A percentile compares a stretch with the other conserved stretches of the same genome.
Evolutionary conservation across 192 early-diverging fungal genomes (phyloP).

Genomic region (Neocallimastix lanati): DNA sequence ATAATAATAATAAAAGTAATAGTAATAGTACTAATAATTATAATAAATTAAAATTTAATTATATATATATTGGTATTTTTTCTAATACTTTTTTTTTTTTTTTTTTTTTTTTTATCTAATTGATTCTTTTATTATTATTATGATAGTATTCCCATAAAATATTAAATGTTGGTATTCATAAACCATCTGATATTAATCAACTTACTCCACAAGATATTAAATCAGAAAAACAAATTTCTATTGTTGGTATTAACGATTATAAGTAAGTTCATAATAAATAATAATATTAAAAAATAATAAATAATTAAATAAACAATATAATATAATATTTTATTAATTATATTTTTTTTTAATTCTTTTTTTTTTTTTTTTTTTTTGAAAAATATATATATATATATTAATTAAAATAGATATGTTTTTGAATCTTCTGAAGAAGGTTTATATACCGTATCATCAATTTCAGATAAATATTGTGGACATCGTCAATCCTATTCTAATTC

Average conservation of each 20-base stretch:
- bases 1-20: too few relatives aligned
- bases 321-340: too few relatives aligned
- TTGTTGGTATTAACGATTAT: not conserved
- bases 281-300: too few relatives aligned
- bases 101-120: conserved; percentile 2
- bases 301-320: too few relatives aligned
- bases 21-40: too few relatives aligned
- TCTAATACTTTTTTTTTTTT: too few relatives aligned
- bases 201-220: not conserved
- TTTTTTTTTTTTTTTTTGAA: too few relatives aligned
- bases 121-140: too few relatives aligned
- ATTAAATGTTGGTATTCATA: not conserved
- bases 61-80: too few relatives aligned
- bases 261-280: not conserved
- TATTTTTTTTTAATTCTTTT: too few relatives aligned
- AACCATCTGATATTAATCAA: not conserved
- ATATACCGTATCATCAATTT: not conserved
- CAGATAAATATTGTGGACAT: not conserved
- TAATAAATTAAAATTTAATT: too few relatives aligned
- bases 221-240: not conserved
- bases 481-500: not conserved
- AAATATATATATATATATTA: too few relatives aligned
- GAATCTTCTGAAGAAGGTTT: not conserved
- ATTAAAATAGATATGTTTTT: not conserved
- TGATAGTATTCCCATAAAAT: not conserved